phyloP scores from a whole-genome alignment of 345 rosid species.

The Salix exigua region DNA sequence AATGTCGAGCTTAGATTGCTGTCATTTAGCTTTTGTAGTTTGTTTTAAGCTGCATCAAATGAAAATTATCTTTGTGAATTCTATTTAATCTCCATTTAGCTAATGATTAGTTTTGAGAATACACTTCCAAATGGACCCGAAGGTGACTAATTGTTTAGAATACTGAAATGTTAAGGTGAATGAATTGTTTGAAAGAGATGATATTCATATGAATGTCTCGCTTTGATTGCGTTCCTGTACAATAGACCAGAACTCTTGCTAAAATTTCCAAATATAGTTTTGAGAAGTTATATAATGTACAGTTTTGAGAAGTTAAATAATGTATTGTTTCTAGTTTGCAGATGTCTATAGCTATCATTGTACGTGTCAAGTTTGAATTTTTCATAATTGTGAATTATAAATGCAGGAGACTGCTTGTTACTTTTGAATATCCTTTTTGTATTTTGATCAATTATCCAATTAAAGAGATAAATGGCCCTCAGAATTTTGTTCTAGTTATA shows the following conservation, averaged over 20 bases:
- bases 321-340: not conserved
- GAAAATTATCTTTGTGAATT: no score
- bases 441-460: not conserved
- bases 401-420: constrained; percentile 2
- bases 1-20: no score
- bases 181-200: no score
- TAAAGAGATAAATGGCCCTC: not conserved
- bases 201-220: no score
- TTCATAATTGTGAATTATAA: not conserved
- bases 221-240: no score
- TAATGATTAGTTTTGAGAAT: no score
- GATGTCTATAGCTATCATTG: not conserved
- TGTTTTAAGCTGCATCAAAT: no score
- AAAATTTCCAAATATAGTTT: not conserved
- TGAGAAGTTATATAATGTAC: not conserved
- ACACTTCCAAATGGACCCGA: no score
- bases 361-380: not conserved
- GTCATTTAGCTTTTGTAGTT: no score
- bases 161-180: no score
- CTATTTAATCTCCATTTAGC: no score
- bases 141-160: no score
- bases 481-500: not conserved
- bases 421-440: not conserved
- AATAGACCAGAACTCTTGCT: not conserved
- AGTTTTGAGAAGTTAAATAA: not conserved